Base-by-base conservation (phyloP, 345 rosid genomes). In the Raphanus raphanistrum region DNA sequence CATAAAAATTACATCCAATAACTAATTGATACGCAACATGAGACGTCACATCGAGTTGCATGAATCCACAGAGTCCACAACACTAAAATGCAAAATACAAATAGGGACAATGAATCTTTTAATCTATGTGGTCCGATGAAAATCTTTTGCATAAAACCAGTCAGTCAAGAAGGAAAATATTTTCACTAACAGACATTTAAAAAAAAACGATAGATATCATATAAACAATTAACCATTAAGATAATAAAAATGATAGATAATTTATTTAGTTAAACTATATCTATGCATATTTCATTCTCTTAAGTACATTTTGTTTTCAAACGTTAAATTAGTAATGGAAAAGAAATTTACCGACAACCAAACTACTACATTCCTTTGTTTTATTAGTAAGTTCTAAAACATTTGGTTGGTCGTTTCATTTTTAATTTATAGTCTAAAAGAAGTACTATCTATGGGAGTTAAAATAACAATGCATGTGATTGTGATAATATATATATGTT, bases 1-100 rank as follows among this genome's bases (percentile, higher is more conserved):
- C 17, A n/a, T 50, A 50, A 50, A 50, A 50, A 13, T 68, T 21
- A 4, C 27, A 25, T 68, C 73, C 69, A 68, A 76, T 76, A 45
- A 68, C 21, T 32, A 68, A 48, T 21, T 25, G 79, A 68, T 60
- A 76, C 69, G 79, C 63, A 76, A 26, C 68, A 48, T 11, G 38
- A 48, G 38, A 76, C 63, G 69, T 76, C 74, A 68, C 74, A 68
- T 76, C 79, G 63, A 61, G 41, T 68, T 25, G 29, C 79, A 76
- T 76, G 79, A 68, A 76, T 32, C 63, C 63, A 68, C 68, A 25
- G 26, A 76, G 33, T 60, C 35, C 63, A 61, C 21, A 68, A 50
- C 74, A 59, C 52, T 60, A 60, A 68, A 43, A 29, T 76, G 68
- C 68, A 60, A 76, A 31, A 60, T 45, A 60, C n/a, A 76, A 61